These are phyloP conservation scores for Jatropha podagrica DNA, from an alignment of 441 rosid species.

Conservation along the genomic window DNA sequence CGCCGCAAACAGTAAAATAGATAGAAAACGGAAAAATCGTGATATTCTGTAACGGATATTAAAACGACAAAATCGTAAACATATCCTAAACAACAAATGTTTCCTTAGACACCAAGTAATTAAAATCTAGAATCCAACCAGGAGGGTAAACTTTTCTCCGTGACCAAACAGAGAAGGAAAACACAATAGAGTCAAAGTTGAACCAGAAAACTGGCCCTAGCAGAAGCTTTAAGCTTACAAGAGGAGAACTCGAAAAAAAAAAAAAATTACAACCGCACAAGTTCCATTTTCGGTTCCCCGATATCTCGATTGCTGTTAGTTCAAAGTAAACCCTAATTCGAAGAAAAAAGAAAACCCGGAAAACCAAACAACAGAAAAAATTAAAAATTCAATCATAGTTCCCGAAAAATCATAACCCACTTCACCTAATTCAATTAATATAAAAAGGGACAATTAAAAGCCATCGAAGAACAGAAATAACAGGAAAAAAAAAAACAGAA, in stretches of 20 bases:
- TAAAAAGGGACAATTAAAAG: background rate
- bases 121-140: background rate
- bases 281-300: no score
- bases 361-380: background rate
- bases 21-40: background rate
- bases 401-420: background rate
- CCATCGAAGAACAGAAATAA: background rate
- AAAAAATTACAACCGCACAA: no score
- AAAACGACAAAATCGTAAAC: background rate
- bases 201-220: background rate
- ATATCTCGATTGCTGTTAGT: background rate
- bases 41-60: background rate
- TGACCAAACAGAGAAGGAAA: background rate
- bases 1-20: background rate
- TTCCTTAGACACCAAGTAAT: constrained; percentile 8
- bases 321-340: background rate
- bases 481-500: background rate
- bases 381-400: background rate
- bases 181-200: background rate
- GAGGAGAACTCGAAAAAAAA: background rate
- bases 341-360: no score
- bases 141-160: background rate
- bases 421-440: background rate
- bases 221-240: background rate
- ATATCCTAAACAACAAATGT: background rate